phyloP scores from a whole-genome alignment of 495 filamentous ascomycete genomes.

The Xylaria venustula region DNA sequence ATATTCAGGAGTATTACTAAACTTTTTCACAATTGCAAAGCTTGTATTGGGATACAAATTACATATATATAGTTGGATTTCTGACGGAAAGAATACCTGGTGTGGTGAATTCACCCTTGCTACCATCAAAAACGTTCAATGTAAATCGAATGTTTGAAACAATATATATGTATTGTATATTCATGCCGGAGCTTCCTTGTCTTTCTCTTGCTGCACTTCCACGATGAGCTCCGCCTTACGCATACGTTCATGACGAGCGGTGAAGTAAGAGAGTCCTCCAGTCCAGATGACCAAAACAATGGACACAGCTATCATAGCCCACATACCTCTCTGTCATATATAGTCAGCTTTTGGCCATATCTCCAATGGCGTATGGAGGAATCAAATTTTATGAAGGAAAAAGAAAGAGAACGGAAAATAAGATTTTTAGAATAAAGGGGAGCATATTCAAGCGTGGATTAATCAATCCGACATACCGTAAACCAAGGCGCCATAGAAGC shows the following conservation, averaged over 20 bases:
- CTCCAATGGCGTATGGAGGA: not conserved
- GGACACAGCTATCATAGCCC: conserved; percentile 56
- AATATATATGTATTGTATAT: not conserved
- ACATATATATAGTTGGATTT: not conserved
- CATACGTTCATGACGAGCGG: conserved; percentile 30
- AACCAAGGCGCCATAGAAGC: conserved; percentile 59
- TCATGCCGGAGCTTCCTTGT: not conserved
- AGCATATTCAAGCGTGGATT: not conserved
- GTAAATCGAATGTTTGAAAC: not conserved
- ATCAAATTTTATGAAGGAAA: not conserved
- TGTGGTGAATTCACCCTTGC: not conserved
- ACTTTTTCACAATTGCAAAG: not conserved
- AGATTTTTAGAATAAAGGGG: not conserved
- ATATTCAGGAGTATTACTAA: not conserved
- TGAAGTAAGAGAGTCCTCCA: conserved; percentile 41
- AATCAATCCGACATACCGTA: conserved; percentile 33
- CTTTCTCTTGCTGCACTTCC: not conserved
- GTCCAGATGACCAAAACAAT: conserved; percentile 54
- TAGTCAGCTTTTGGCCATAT: conserved; percentile 9
- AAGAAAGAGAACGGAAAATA: not conserved
- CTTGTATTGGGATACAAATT: too few relatives aligned
- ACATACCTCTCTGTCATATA: conserved; percentile 48
- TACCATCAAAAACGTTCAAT: not conserved
- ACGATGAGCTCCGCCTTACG: conserved; percentile 17
- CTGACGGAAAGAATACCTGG: not conserved